Percentiles rank a stretch among this genome's conserved stretches.
These are phyloP conservation scores for Tremellales sp. DNA, from an alignment of 1,284 basidiomycete genomes.

Conservation along the genomic window DNA sequence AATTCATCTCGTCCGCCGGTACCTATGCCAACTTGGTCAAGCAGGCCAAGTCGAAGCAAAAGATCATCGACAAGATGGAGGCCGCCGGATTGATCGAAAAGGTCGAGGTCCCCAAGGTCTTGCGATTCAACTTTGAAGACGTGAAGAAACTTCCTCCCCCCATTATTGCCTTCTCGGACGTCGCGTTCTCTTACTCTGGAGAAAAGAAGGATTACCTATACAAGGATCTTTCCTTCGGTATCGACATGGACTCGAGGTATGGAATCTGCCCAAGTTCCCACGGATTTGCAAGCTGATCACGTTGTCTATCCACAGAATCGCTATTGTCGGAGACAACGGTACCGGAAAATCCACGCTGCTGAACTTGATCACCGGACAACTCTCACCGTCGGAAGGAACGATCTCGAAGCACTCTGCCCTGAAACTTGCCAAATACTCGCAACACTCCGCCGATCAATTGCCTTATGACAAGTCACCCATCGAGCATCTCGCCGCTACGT, in stretches of 20 bases:
- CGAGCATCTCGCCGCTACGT: constrained; percentile 86
- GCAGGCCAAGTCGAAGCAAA: constrained; percentile 99
- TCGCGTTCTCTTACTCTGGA: constrained; percentile 93
- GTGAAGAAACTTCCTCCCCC: constrained; percentile 90
- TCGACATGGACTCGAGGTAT: constrained; percentile 59
- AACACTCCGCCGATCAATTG: constrained; percentile 97
- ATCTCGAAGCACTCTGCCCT: constrained; percentile 82
- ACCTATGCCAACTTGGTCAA: constrained; percentile 98
- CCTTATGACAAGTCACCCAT: constrained; percentile 90
- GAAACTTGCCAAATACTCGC: constrained; percentile 96
- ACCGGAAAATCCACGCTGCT: constrained; percentile 97
- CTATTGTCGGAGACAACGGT: constrained; percentile 98
- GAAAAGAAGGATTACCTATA: constrained; percentile 85
- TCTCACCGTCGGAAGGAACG: constrained; percentile 79
- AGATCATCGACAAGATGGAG: constrained; percentile 99
- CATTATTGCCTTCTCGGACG: constrained; percentile 91
- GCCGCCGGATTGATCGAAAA: constrained; percentile 96
- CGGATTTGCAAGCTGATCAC: constrained; percentile 6
- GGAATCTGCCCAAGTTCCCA: no score
- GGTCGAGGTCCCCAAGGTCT: constrained; percentile 65
- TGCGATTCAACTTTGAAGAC: constrained; percentile 96
- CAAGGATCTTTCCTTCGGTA: constrained; percentile 84
- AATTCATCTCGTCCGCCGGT: constrained; percentile 94
- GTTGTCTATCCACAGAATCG: constrained; percentile 52
- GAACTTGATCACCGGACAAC: constrained; percentile 82